Conservation (phyloP, 352 stramenopile genomes). For the Globisporangium emineosum region DNA sequence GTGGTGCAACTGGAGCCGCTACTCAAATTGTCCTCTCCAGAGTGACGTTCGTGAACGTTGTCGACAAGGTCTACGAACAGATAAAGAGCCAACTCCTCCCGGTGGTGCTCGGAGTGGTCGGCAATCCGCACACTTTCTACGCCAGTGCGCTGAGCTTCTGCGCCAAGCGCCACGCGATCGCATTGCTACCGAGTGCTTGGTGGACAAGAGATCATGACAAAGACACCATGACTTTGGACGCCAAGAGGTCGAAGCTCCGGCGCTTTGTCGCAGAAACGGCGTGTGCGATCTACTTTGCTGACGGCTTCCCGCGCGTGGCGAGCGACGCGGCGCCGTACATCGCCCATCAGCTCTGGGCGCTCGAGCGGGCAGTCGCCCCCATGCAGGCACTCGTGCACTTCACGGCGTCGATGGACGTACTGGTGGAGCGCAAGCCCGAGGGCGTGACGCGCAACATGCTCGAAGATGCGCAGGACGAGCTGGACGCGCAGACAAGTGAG, state of each 20-base stretch:
- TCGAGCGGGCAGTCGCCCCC: constrained; percentile 28
- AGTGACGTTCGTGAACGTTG: constrained; percentile 17
- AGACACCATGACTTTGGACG: neutral
- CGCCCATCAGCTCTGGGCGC: constrained; percentile 39
- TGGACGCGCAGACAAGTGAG: constrained; percentile 26
- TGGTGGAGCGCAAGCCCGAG: constrained; percentile 34
- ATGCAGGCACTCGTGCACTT: constrained; percentile 38
- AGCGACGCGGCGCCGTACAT: constrained; percentile 30
- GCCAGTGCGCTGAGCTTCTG: constrained; percentile 12
- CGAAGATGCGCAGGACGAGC: constrained; percentile 43
- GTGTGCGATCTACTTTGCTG: constrained; percentile 27
- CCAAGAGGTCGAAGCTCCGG: constrained; percentile 16
- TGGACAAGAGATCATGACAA: too few relatives aligned
- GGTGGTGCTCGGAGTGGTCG: constrained; percentile 30
- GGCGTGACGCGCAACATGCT: constrained; percentile 29
- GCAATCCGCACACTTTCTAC: constrained; percentile 53
- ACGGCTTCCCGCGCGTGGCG: constrained; percentile 35
- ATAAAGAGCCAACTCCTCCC: constrained; percentile 23
- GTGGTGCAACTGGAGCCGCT: too few relatives aligned
- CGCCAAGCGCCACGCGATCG: constrained; percentile 12
- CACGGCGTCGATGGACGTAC: constrained; percentile 33
- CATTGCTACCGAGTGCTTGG: neutral
- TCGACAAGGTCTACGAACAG: constrained; percentile 10
- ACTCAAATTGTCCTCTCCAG: neutral
- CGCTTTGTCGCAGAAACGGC: constrained; percentile 22